These are phyloP conservation scores for Coemansia sp. DNA, from an alignment of 192 early-diverging fungal genomes.

Conservation along the genomic window DNA sequence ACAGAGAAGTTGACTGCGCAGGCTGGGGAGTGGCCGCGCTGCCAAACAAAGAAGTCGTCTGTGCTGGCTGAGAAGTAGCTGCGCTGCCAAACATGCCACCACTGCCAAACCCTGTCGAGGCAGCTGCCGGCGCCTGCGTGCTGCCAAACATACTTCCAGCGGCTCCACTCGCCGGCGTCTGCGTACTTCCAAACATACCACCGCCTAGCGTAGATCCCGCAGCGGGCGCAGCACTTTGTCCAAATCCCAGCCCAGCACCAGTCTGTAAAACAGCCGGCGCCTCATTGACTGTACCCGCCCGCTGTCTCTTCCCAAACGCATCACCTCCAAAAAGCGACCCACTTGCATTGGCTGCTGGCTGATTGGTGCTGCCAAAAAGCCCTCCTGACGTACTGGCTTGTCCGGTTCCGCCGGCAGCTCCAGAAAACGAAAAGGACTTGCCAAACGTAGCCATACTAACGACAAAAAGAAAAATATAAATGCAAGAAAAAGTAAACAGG, in stretches of 20 bases:
- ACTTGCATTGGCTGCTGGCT: conserved; percentile 10
- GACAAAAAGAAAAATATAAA: conserved; percentile 11
- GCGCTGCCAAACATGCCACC: conserved; percentile 16
- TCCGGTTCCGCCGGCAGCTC: conserved; percentile 13
- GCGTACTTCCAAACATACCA: conserved; percentile 20
- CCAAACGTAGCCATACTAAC: conserved; percentile 36
- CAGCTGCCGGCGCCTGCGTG: neutral
- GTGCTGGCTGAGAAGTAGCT: conserved; percentile 14
- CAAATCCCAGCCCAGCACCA: conserved; percentile 9
- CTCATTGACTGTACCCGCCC: conserved; percentile 31
- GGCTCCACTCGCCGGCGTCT: neutral
- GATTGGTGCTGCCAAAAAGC: conserved; percentile 33
- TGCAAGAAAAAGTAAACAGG: conserved; percentile 1
- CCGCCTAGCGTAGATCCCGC: conserved; percentile 5
- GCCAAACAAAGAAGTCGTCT: conserved; percentile 14
- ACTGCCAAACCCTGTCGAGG: conserved; percentile 13
- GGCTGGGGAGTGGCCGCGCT: neutral
- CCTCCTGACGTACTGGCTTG: conserved; percentile 13
- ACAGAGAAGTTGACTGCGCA: conserved; percentile 5
- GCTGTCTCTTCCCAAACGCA: conserved; percentile 37
- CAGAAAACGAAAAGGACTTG: conserved; percentile 49
- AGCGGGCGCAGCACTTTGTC: conserved; percentile 5
- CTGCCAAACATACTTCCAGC: conserved; percentile 28
- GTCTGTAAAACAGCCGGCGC: conserved; percentile 6
- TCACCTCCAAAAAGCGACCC: conserved; percentile 30